phyloP scores from a whole-genome alignment of 495 filamentous ascomycete species.

The Evansstolkia leycettana region DNA sequence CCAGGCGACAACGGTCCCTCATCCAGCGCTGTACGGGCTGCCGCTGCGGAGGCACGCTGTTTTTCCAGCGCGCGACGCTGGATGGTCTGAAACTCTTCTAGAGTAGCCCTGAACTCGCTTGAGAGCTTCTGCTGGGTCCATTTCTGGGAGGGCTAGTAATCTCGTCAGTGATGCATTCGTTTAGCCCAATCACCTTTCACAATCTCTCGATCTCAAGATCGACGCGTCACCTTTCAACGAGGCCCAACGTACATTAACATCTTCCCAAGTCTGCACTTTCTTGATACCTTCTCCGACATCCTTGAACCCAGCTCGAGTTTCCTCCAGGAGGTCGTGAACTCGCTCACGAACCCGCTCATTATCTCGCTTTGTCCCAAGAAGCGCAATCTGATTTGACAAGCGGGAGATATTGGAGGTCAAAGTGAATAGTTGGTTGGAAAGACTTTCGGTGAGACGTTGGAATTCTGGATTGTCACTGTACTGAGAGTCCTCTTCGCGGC shows the following conservation, averaged over 20 bases:
- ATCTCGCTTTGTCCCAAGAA: slow-evolving; percentile 82
- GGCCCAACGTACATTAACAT: slow-evolving; percentile 61
- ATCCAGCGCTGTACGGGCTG: slow-evolving; percentile 62
- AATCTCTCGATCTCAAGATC: neutral
- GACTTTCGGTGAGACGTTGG: slow-evolving; percentile 60
- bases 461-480: slow-evolving; percentile 89
- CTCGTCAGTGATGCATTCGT: slow-evolving; percentile 6
- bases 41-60: slow-evolving; percentile 71
- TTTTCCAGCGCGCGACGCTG: slow-evolving; percentile 87
- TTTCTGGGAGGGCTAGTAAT: slow-evolving; percentile 65
- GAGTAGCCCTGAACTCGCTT: slow-evolving; percentile 74
- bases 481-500: slow-evolving; percentile 56
- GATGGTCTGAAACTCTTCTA: slow-evolving; percentile 80
- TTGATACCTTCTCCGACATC: slow-evolving; percentile 87
- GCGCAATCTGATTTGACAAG: slow-evolving; percentile 64
- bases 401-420: slow-evolving; percentile 78
- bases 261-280: slow-evolving; percentile 81
- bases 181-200: neutral
- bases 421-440: slow-evolving; percentile 75
- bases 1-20: slow-evolving; percentile 29
- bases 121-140: slow-evolving; percentile 93
- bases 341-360: slow-evolving; percentile 83
- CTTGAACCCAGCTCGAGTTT: slow-evolving; percentile 79
- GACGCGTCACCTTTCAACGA: too few species aligned
- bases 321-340: slow-evolving; percentile 73